Base-by-base conservation (phyloP, 129 eudicot species). In the Glebionis coronaria region DNA sequence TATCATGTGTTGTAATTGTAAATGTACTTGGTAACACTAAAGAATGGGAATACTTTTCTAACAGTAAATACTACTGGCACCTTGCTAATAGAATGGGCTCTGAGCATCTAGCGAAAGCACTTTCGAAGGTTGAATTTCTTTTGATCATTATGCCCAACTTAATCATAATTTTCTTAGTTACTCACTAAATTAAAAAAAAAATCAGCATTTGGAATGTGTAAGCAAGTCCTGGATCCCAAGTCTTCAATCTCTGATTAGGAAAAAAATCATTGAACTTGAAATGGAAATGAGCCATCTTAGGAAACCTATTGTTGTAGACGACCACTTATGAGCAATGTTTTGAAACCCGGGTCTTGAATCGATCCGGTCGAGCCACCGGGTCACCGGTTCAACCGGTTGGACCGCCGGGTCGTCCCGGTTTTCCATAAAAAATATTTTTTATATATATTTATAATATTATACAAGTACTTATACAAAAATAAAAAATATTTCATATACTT, bases 251-350 rank as follows among this genome's bases (percentile, higher is more conserved):
- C 63, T 88, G 50, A 88, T 88, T 40, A 79, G 84, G 77, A 89
- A 83, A 80, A 84, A 79, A 59, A 83, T 89, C 20, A 85, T 85
- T 35, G 96, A 89, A 79, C 84, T 89, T 63, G 84, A 89, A 76
- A 88, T 84, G 10, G 90, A 83, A 78, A 66, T 85, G n/a, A n/a
- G 83, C 68, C 86, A 87, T 40, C 84, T 89, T 71, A 93, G 96
- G 73, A n/a, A n/a, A n/a, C n/a, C n/a, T n/a, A n/a, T 89, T 67
- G 93, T 78, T 27, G 78, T 71, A 14, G 87, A 89, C n/a, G n/a
- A n/a, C n/a, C n/a, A n/a, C n/a, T n/a, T n/a, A n/a, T n/a, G n/a
- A n/a, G n/a, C n/a, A n/a, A n/a, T n/a, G n/a, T n/a, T n/a, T n/a
- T n/a, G n/a, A n/a, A n/a, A n/a, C n/a, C n/a, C n/a, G n/a, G n/a